These are phyloP conservation scores for Alternaria ventricosa DNA, from an alignment of 2,329 filamentous ascomycete species.

Conservation along the genomic window DNA sequence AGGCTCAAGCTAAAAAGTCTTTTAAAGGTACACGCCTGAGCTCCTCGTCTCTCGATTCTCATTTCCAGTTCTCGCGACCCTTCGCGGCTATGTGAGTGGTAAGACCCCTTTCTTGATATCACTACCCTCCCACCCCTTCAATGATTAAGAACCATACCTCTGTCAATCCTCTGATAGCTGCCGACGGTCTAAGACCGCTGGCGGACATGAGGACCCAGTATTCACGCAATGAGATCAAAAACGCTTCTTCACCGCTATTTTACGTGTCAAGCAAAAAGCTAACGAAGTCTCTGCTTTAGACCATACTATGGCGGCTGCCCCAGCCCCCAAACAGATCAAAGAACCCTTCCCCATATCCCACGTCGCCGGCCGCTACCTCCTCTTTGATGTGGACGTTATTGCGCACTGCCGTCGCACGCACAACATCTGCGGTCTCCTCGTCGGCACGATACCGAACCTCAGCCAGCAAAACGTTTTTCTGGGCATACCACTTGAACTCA, in stretches of 20 bases:
- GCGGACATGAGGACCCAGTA: constrained; percentile 37
- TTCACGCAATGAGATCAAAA: constrained; percentile 54
- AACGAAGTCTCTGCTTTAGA: constrained; percentile 25
- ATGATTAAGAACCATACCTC: constrained; percentile 76
- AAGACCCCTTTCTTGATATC: neutral
- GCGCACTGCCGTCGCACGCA: constrained; percentile 78
- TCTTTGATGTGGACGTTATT: constrained; percentile 86
- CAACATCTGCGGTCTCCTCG: constrained; percentile 84
- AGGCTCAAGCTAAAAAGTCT: constrained; percentile 3
- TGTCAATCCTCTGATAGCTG: constrained; percentile 82
- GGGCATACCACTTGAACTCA: constrained; percentile 85
- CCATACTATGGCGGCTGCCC: constrained; percentile 38
- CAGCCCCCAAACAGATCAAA: constrained; percentile 39
- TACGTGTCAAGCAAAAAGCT: constrained; percentile 18
- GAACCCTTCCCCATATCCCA: constrained; percentile 79
- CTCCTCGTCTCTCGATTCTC: neutral
- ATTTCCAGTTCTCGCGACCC: neutral
- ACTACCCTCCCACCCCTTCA: neutral
- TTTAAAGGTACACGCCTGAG: neutral
- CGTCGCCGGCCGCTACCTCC: constrained; percentile 80
- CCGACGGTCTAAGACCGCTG: constrained; percentile 57
- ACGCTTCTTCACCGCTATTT: constrained; percentile 41
- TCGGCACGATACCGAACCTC: constrained; percentile 87
- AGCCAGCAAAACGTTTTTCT: constrained; percentile 95
- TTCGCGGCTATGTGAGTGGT: neutral